Percentiles rank a stretch among this genome's conserved stretches.
Evolutionary conservation across 2,329 filamentous ascomycete genomes (phyloP).

Genomic region (Arthroderma uncinatum): DNA sequence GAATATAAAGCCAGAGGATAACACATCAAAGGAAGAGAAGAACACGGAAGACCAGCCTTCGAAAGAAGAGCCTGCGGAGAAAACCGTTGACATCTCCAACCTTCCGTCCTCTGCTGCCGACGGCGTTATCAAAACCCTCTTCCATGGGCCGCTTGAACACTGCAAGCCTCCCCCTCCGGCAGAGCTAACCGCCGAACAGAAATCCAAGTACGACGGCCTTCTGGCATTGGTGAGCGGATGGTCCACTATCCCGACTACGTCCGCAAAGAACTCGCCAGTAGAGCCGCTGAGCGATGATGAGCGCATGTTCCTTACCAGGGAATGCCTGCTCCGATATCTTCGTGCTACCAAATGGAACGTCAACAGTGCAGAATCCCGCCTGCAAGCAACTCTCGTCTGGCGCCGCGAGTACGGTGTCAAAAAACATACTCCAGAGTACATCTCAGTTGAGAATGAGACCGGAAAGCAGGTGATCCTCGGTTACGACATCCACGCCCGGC

Average conservation of each 20-base stretch:
- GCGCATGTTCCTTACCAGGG: constrained; percentile 78
- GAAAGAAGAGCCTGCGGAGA: neutral
- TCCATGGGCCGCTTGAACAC: constrained; percentile 46
- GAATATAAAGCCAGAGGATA: neutral
- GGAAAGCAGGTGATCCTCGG: constrained; percentile 88
- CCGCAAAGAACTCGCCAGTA: constrained; percentile 45
- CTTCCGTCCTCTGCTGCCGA: constrained; percentile 31
- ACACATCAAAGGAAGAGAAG: neutral
- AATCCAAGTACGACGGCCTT: constrained; percentile 68
- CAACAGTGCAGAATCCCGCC: constrained; percentile 62
- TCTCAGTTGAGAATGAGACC: constrained; percentile 88
- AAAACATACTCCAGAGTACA: constrained; percentile 65
- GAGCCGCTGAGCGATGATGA: constrained; percentile 66
- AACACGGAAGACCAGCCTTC: neutral
- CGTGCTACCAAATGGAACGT: constrained; percentile 86
- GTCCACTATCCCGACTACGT: constrained; percentile 56
- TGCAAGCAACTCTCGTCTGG: constrained; percentile 75
- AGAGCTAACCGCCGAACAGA: constrained; percentile 62
- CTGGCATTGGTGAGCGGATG: constrained; percentile 60
- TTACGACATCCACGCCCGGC: constrained; percentile 73
- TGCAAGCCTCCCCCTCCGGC: constrained; percentile 48
- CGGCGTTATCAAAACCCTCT: constrained; percentile 44
- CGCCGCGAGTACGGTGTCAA: constrained; percentile 79
- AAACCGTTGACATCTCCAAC: constrained; percentile 9
- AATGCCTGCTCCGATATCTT: constrained; percentile 86